These are phyloP conservation scores for Penicillium nucicola DNA, from an alignment of 495 filamentous ascomycete genomes.

Conservation along the genomic window DNA sequence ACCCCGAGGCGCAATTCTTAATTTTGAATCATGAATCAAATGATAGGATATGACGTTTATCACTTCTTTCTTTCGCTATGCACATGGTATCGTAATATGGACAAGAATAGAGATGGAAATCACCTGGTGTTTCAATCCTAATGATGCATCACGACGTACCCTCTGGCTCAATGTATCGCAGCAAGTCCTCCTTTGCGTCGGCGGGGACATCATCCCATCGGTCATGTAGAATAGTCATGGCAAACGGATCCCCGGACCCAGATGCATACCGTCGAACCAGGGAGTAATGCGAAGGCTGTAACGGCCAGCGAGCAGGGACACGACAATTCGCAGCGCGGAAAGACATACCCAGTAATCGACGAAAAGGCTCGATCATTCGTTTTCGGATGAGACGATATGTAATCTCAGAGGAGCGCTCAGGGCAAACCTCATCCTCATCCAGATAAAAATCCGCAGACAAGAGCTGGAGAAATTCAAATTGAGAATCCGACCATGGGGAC, in stretches of 20 bases:
- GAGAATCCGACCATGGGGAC: conserved; percentile 40
- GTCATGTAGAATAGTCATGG: conserved; percentile 25
- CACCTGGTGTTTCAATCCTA: not conserved
- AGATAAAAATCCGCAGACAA: conserved; percentile 33
- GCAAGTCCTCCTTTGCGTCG: conserved; percentile 12
- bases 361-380: conserved; percentile 31
- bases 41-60: not conserved
- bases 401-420: conserved; percentile 12
- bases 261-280: conserved; percentile 24
- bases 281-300: conserved; percentile 22
- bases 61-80: not conserved
- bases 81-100: not conserved
- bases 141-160: not conserved
- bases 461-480: conserved; percentile 40
- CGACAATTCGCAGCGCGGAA: conserved; percentile 31
- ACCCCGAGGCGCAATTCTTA: conserved; percentile 2
- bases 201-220: conserved; percentile 32
- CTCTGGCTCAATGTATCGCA: conserved; percentile 18
- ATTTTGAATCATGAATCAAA: not conserved
- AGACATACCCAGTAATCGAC: conserved; percentile 24
- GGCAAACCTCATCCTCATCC: conserved; percentile 26
- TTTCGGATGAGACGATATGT: conserved; percentile 30
- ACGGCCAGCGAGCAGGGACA: conserved; percentile 31
- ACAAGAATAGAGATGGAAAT: not conserved
- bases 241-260: conserved; percentile 33